Conservation (phyloP, 2,329 filamentous ascomycete genomes). For the Ophiostoma tasmaniense region DNA sequence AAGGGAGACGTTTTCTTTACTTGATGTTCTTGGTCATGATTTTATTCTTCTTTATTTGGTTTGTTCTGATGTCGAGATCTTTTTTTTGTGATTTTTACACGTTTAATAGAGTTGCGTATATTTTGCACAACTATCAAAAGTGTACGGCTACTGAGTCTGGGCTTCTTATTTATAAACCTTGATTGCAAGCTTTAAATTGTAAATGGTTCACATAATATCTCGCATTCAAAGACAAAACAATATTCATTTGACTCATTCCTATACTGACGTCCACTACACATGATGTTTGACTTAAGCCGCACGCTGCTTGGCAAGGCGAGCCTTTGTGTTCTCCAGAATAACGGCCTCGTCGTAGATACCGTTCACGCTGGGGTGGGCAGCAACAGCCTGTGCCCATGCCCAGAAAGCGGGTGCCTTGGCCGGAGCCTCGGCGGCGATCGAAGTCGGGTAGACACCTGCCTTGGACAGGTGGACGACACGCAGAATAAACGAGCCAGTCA, state of each 20-base stretch:
- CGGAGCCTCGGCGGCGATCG: slow-evolving; percentile 28
- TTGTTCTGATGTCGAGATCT: too few species aligned
- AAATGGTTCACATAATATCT: too few species aligned
- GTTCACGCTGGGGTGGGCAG: slow-evolving; percentile 56
- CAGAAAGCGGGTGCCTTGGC: slow-evolving; percentile 54
- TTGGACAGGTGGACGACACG: slow-evolving; percentile 49
- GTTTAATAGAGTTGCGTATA: too few species aligned
- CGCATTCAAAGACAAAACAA: too few species aligned
- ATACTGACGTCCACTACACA: background rate
- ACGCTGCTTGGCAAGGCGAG: slow-evolving; percentile 20
- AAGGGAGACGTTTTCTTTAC: background rate
- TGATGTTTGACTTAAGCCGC: slow-evolving; percentile 10
- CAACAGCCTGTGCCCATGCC: slow-evolving; percentile 55
- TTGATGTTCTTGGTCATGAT: too few species aligned
- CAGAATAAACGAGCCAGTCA: slow-evolving; percentile 59
- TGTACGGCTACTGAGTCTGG: too few species aligned
- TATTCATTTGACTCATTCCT: too few species aligned
- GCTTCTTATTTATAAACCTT: too few species aligned
- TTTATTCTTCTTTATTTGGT: too few species aligned
- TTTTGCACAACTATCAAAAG: too few species aligned
- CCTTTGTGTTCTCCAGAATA: slow-evolving; percentile 29
- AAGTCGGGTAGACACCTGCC: slow-evolving; percentile 43
- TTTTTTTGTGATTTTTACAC: too few species aligned
- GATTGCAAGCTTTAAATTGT: too few species aligned
- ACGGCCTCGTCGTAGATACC: slow-evolving; percentile 50